These are phyloP conservation scores for Amauroascus verrucosus DNA, from an alignment of 2,329 filamentous ascomycete species.

Conservation along the genomic window DNA sequence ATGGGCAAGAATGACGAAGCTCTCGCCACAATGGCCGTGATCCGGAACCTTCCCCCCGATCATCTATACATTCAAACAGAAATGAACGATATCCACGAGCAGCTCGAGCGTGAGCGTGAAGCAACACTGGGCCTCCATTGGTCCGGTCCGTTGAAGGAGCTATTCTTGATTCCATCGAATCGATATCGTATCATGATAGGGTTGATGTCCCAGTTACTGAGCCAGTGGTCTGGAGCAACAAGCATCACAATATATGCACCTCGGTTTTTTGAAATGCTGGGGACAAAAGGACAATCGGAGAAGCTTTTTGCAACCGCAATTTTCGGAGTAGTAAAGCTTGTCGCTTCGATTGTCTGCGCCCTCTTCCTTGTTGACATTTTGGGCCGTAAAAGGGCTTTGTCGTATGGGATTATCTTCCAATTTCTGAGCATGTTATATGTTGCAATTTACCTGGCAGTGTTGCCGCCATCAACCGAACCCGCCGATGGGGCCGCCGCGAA, in stretches of 20 bases:
- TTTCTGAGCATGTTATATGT: constrained; percentile 46
- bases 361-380: constrained; percentile 67
- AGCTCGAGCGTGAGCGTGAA: constrained; percentile 40
- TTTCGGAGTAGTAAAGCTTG: constrained; percentile 63
- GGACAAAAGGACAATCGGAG: constrained; percentile 55
- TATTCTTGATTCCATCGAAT: constrained; percentile 52
- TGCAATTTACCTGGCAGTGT: constrained; percentile 40
- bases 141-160: constrained; percentile 15
- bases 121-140: constrained; percentile 27
- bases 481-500: constrained; percentile 17
- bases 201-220: constrained; percentile 55
- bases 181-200: constrained; percentile 59
- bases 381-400: constrained; percentile 52
- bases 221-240: constrained; percentile 61
- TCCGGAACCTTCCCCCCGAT: constrained; percentile 38
- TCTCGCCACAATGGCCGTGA: constrained; percentile 12
- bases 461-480: constrained; percentile 25
- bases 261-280: constrained; percentile 60
- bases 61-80: constrained; percentile 37
- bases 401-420: constrained; percentile 41
- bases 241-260: constrained; percentile 66
- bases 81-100: constrained; percentile 21
- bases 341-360: constrained; percentile 55
- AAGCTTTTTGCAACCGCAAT: constrained; percentile 62
- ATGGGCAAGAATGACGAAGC: constrained; percentile 46